These are phyloP conservation scores for Candida neerlandica DNA, from an alignment of 1,139 yeast species.

Conservation along the genomic window DNA sequence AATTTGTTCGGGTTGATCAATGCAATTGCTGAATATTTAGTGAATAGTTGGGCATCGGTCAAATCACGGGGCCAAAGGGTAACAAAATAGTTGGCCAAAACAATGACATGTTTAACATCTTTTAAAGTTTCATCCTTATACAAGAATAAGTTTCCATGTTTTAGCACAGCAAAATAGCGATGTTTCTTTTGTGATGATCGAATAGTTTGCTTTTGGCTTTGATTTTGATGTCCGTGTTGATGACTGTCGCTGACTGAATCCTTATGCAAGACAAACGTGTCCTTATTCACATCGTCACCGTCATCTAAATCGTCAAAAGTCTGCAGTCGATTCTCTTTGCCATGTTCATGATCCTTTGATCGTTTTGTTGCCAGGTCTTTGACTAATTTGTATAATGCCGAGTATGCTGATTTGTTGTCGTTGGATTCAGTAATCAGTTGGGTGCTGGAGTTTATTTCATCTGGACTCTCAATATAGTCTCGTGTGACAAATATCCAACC, in stretches of 20 bases:
- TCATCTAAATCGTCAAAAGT: constrained; percentile 1
- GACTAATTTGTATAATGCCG: constrained; percentile 61
- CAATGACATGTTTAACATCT: constrained; percentile 79
- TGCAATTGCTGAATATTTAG: constrained; percentile 79
- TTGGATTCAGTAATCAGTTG: constrained; percentile 40
- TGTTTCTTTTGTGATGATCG: constrained; percentile 48
- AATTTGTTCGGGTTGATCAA: constrained; percentile 41
- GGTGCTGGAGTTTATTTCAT: constrained; percentile 36
- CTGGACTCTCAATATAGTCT: constrained; percentile 60
- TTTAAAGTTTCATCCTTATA: constrained; percentile 68
- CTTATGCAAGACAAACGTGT: constrained; percentile 3
- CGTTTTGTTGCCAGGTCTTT: constrained; percentile 28
- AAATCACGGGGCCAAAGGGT: constrained; percentile 84
- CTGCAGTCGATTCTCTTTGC: background rate
- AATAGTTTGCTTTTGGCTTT: constrained; percentile 10
- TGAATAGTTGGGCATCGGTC: constrained; percentile 75
- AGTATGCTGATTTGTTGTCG: constrained; percentile 57
- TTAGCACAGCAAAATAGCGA: constrained; percentile 65
- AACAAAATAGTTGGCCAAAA: constrained; percentile 68
- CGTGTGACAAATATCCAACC: constrained; percentile 89
- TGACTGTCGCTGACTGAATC: constrained; percentile 3
- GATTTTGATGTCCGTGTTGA: constrained; percentile 2
- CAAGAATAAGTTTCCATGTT: constrained; percentile 84
- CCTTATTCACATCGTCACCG: constrained; percentile 6
- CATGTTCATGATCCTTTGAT: constrained; percentile 11